Evolutionary conservation across 805 yeast genomes (phyloP), one percentile per base, ranked within the genome.

Genomic region (Teunomyces panamensis): DNA sequence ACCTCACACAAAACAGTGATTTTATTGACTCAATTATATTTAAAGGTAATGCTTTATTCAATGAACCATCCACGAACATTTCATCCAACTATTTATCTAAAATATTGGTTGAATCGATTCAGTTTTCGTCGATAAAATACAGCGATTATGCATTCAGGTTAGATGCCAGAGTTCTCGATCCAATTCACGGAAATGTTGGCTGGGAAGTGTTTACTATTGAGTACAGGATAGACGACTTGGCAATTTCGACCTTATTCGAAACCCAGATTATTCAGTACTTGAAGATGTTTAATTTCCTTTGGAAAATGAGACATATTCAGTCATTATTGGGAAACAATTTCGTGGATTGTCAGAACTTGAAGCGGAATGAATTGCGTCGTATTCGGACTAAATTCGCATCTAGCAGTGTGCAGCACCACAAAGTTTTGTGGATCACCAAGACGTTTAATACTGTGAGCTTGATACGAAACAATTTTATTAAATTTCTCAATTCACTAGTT

Each of bases 201-300:
- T 91, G 97, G 97, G 96, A 91, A 60, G 89, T 87, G 2, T 91
- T 92, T 62, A 89, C 97, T 0, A 68, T 91, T 32, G 97, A 90
- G 59, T 94, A 87, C 63, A 71, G 78, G 46, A 57, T 80, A 9
- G 75, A 80, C 7, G 69, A 77, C 26, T 74, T 87, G 3, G 69
- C 92, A 13, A 69, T 84, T 33, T 77, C 79, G 32, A 53, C 60
- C 2, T 48, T 73, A 62, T 41, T 67, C 57, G 50, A 72, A 46
- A 54, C 62, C 44, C 53, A 55, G 26, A 49, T 54, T 49, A 53
- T 57, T 1, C 63, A 64, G 49, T 92, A 92, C 62, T 70, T 89
- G 44, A 78, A 87, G 55, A 79, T 91, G 53, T 94, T 92, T 72
- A 89, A 90, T 56, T 88, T 89, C 58, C 64, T 94, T 35, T 88